A percentile compares a stretch with the other conserved stretches of the same genome.
Evolutionary conservation across 2,329 filamentous ascomycete species (phyloP).

Genomic region (Westerdykella sp.): DNA sequence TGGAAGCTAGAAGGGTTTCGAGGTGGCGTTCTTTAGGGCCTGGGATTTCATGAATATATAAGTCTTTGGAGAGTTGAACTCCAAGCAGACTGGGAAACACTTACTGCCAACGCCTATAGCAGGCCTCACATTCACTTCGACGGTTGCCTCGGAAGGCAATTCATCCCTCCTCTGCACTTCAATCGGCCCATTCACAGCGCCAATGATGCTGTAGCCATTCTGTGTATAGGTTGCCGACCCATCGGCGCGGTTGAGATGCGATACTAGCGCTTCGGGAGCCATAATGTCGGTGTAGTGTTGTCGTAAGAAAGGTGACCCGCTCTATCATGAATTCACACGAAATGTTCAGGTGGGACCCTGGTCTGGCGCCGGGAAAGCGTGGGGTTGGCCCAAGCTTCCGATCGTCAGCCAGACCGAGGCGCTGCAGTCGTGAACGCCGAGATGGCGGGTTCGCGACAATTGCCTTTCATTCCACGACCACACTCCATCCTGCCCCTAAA

Average conservation of each 20-base stretch:
- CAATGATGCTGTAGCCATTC: slow-evolving; percentile 72
- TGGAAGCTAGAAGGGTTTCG: slow-evolving; percentile 66
- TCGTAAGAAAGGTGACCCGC: too few relatives aligned
- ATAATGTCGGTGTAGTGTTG: slow-evolving; percentile 3
- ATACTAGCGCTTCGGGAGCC: slow-evolving; percentile 27
- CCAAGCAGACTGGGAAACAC: slow-evolving; percentile 16
- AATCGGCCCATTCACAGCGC: slow-evolving; percentile 85
- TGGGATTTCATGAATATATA: slow-evolving; percentile 8
- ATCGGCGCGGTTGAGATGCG: slow-evolving; percentile 61
- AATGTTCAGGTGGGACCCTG: neutral
- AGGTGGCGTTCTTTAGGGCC: slow-evolving; percentile 60
- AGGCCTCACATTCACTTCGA: slow-evolving; percentile 87
- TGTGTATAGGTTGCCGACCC: slow-evolving; percentile 73
- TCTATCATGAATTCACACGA: neutral
- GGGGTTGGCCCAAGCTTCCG: neutral
- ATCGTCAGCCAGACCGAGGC: neutral
- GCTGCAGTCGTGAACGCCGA: neutral
- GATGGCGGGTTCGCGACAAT: neutral
- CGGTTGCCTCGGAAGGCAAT: slow-evolving; percentile 79
- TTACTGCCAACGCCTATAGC: slow-evolving; percentile 74
- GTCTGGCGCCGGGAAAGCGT: neutral
- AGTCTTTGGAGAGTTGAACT: neutral
- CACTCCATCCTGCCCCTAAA: neutral
- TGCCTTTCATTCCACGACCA: neutral
- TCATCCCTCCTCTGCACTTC: slow-evolving; percentile 87